A percentile compares a stretch with the other conserved stretches of the same genome.
Conservation (phyloP, 192 early-diverging fungal genomes). For the Backusella mclennaniae region DNA sequence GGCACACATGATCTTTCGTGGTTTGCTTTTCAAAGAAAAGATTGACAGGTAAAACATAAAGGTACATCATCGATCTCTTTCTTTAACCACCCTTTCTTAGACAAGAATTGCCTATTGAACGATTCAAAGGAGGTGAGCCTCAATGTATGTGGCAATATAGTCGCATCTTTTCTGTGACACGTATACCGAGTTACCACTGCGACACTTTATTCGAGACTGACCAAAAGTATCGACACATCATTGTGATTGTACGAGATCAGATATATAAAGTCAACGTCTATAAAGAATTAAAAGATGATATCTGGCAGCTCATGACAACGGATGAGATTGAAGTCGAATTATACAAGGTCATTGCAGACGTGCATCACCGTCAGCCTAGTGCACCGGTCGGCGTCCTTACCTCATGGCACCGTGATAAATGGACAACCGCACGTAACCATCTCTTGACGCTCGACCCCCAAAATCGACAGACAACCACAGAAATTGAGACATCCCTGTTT, state of each 20-base stretch:
- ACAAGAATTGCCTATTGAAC: slow-evolving; percentile 62
- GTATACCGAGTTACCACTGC: slow-evolving; percentile 75
- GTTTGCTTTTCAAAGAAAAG: slow-evolving; percentile 75
- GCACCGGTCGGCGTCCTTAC: slow-evolving; percentile 68
- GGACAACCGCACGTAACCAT: slow-evolving; percentile 70
- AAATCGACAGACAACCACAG: slow-evolving; percentile 57
- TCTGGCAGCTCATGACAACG: slow-evolving; percentile 50
- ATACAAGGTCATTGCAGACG: not conserved
- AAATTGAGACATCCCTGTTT: slow-evolving; percentile 76
- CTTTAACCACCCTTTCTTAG: slow-evolving; percentile 8
- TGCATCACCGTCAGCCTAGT: slow-evolving; percentile 33
- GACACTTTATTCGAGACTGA: slow-evolving; percentile 64
- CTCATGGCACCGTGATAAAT: slow-evolving; percentile 79
- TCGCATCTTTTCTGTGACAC: slow-evolving; percentile 73
- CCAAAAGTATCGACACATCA: slow-evolving; percentile 55
- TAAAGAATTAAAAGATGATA: slow-evolving; percentile 49
- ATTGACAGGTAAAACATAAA: slow-evolving; percentile 52
- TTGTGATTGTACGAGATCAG: slow-evolving; percentile 74
- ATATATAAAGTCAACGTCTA: slow-evolving; percentile 72
- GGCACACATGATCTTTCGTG: slow-evolving; percentile 62
- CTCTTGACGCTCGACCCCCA: slow-evolving; percentile 56
- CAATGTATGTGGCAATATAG: slow-evolving; percentile 89
- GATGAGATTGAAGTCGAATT: slow-evolving; percentile 71
- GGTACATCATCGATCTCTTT: too few relatives aligned
- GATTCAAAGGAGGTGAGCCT: slow-evolving; percentile 56